These are phyloP conservation scores for Tuctoria greenei DNA, from an alignment of 176 grass and related monocot species.

Conservation along the genomic window DNA sequence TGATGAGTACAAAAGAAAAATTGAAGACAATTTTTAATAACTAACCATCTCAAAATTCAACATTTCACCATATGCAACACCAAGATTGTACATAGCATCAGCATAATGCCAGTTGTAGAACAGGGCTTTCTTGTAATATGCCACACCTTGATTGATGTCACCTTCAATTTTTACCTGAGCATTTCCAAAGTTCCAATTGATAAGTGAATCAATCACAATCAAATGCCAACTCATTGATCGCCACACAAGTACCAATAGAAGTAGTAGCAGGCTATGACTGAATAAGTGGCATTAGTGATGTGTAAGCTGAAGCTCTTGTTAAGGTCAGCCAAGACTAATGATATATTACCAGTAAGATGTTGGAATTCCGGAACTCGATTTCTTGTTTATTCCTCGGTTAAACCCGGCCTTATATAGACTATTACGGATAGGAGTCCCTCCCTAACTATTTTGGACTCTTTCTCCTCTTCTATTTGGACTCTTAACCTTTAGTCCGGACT, in stretches of 20 bases:
- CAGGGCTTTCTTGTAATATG: constrained; percentile 98
- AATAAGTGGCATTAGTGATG: background rate
- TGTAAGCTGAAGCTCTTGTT: constrained; percentile 4
- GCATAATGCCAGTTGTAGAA: constrained; percentile 99
- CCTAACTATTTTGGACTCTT: too few species aligned
- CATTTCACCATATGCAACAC: constrained; percentile 99
- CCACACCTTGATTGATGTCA: constrained; percentile 90
- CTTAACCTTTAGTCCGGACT: too few species aligned
- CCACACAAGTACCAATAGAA: background rate
- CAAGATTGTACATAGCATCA: constrained; percentile 99
- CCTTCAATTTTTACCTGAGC: constrained; percentile 92
- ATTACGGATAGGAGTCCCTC: too few species aligned
- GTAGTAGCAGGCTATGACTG: constrained; percentile 2
- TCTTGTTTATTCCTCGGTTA: too few species aligned
- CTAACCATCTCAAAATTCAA: constrained; percentile 98
- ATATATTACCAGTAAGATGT: background rate
- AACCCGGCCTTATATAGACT: too few species aligned
- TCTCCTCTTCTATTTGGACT: too few species aligned
- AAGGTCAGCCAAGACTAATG: constrained; percentile 1
- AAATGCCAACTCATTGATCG: constrained; percentile 11
- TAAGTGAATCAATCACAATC: constrained; percentile 12
- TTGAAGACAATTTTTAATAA: constrained; percentile 28
- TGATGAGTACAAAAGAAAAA: constrained; percentile 18
- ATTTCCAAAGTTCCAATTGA: constrained; percentile 33
- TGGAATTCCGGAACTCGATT: too few species aligned